phyloP scores from a whole-genome alignment of 2,329 filamentous ascomycete genomes.

The Lithohypha guttulata region DNA sequence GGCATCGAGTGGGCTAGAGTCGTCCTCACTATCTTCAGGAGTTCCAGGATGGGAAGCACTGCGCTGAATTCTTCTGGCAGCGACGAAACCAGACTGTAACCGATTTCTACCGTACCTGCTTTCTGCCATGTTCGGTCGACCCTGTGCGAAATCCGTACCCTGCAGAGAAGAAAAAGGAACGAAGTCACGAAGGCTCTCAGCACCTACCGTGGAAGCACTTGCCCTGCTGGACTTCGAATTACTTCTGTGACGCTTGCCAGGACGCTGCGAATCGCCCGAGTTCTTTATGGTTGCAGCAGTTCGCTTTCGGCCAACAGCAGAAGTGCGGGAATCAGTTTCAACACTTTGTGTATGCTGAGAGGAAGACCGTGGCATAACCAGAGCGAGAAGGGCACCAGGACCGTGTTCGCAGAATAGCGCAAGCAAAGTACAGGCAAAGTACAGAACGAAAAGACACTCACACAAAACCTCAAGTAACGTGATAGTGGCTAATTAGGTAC shows the following conservation, averaged over 20 bases:
- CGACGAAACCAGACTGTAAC: slow-evolving; percentile 15
- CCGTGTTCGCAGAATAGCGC: too few species aligned
- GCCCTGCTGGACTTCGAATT: too few species aligned
- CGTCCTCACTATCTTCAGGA: slow-evolving; percentile 16
- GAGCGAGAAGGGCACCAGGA: too few species aligned
- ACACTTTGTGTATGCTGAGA: too few species aligned
- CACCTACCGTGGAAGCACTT: too few species aligned
- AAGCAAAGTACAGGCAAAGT: too few species aligned
- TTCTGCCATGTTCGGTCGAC: slow-evolving; percentile 28
- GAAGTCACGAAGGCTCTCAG: slow-evolving; percentile 1
- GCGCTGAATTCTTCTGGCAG: background rate
- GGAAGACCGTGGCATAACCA: too few species aligned
- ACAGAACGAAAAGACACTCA: too few species aligned
- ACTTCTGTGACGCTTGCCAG: too few species aligned
- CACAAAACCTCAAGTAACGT: too few species aligned
- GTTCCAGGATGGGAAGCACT: slow-evolving; percentile 1
- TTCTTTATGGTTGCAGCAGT: slow-evolving; percentile 3
- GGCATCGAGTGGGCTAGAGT: slow-evolving; percentile 6
- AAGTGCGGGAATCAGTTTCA: slow-evolving; percentile 39
- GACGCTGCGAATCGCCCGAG: background rate
- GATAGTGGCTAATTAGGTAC: too few species aligned
- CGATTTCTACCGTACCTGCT: slow-evolving; percentile 19
- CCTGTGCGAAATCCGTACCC: slow-evolving; percentile 29
- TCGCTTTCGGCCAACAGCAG: slow-evolving; percentile 27
- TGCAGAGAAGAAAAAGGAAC: slow-evolving; percentile 19